Evolutionary conservation across 116 monocot species (phyloP).

Genomic region (Posidonia oceanica): DNA sequence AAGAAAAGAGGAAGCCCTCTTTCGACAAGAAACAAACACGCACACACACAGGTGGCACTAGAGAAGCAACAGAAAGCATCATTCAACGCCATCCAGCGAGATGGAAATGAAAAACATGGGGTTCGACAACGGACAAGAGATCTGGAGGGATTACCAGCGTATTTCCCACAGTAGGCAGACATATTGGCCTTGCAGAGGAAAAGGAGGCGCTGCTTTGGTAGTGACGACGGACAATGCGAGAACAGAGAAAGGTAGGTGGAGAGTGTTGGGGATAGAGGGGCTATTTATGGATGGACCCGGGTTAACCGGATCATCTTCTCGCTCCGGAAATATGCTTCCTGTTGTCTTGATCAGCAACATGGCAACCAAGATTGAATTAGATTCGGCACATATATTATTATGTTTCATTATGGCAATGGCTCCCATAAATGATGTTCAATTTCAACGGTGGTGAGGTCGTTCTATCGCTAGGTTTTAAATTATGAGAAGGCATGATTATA

Average conservation of each 20-base stretch:
- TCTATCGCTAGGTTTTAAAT: too few species aligned
- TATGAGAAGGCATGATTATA: too few species aligned
- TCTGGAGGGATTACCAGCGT: constrained; percentile 11
- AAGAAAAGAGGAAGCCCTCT: too few species aligned
- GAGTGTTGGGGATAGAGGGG: too few species aligned
- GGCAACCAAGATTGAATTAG: not conserved
- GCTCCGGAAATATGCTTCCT: not conserved
- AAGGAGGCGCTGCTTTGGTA: not conserved
- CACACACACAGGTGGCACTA: too few species aligned
- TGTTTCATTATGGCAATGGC: not conserved
- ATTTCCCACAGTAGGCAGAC: constrained; percentile 21
- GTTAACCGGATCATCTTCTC: constrained; percentile 4
- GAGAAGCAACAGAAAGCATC: not conserved
- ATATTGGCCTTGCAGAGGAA: constrained; percentile 3
- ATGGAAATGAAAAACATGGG: not conserved
- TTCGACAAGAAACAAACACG: not conserved
- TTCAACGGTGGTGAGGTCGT: too few species aligned
- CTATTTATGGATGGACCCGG: not conserved
- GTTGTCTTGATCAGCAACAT: not conserved
- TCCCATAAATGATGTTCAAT: too few species aligned
- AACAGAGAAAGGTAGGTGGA: not conserved
- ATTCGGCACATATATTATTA: not conserved
- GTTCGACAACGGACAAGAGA: not conserved
- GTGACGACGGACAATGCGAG: too few species aligned
- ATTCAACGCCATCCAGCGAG: not conserved